phyloP scores from a whole-genome alignment of 2,329 filamentous ascomycete species.

The Pyrenochaeta sp. region DNA sequence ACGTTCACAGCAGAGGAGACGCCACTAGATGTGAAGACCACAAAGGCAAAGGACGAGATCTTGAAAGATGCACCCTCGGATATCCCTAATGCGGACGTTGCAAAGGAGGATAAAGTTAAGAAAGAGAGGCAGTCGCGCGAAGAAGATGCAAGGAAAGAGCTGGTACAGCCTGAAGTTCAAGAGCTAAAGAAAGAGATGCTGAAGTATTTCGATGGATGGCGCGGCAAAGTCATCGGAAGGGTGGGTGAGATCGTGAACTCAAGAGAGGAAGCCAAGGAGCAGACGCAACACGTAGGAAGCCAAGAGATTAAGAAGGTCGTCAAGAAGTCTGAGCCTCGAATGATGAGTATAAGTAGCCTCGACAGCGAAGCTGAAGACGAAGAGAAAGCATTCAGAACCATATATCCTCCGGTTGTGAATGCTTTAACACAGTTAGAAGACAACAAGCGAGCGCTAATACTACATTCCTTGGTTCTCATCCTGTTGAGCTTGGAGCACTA shows the following conservation, averaged over 20 bases:
- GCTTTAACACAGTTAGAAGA: constrained; percentile 64
- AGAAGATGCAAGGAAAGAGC: constrained; percentile 55
- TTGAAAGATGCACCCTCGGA: constrained; percentile 34
- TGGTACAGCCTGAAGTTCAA: constrained; percentile 61
- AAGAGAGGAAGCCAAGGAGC: constrained; percentile 43
- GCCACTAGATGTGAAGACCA: constrained; percentile 14
- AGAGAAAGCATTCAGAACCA: constrained; percentile 50
- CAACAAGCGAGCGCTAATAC: constrained; percentile 70
- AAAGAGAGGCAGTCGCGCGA: constrained; percentile 42
- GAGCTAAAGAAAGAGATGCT: constrained; percentile 76
- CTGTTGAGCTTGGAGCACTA: constrained; percentile 81
- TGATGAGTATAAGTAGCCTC: constrained; percentile 37
- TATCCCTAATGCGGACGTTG: constrained; percentile 32
- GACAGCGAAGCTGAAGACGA: constrained; percentile 42
- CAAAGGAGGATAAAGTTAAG: constrained; percentile 41
- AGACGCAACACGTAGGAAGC: constrained; percentile 33
- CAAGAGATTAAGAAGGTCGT: constrained; percentile 28
- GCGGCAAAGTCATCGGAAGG: constrained; percentile 72
- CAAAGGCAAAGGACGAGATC: constrained; percentile 33
- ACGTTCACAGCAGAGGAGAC: constrained; percentile 50
- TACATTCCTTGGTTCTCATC: constrained; percentile 77
- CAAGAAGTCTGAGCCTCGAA: constrained; percentile 39
- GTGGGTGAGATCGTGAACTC: constrained; percentile 70
- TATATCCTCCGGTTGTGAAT: constrained; percentile 54
- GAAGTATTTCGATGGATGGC: constrained; percentile 82